These are phyloP conservation scores for Geosmithia putterillii DNA, from an alignment of 2,329 filamentous ascomycete species.

Conservation along the genomic window DNA sequence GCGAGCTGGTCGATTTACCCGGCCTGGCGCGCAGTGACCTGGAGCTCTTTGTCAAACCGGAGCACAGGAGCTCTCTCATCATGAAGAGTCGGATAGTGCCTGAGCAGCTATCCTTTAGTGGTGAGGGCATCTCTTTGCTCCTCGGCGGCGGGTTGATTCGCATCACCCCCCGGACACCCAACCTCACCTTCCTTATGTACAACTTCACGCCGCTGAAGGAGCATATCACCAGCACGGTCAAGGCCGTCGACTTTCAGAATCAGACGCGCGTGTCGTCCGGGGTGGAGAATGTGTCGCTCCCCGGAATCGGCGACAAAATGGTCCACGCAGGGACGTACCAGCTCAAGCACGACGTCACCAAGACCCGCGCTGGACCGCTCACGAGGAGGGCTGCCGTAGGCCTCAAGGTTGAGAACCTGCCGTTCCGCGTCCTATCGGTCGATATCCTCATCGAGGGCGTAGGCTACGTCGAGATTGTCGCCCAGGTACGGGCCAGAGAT, in stretches of 20 bases:
- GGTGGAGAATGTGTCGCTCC: conserved; percentile 50
- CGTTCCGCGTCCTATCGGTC: conserved; percentile 66
- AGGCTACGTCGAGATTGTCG: conserved; percentile 83
- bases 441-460: conserved; percentile 88
- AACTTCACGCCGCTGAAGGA: conserved; percentile 69
- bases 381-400: conserved; percentile 51
- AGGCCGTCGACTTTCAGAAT: conserved; percentile 62
- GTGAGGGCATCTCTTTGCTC: conserved; percentile 63
- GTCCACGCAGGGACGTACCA: conserved; percentile 61
- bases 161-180: conserved; percentile 58
- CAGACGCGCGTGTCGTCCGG: conserved; percentile 44
- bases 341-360: conserved; percentile 75
- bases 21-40: conserved; percentile 67
- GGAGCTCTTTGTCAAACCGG: conserved; percentile 55
- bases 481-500: conserved; percentile 59
- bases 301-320: conserved; percentile 45
- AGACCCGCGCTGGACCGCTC: conserved; percentile 60
- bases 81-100: conserved; percentile 70
- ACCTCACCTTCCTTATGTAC: conserved; percentile 63
- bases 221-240: conserved; percentile 69
- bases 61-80: conserved; percentile 54
- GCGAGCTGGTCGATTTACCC: conserved; percentile 87
- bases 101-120: conserved; percentile 57
- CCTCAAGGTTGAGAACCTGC: conserved; percentile 54
- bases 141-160: conserved; percentile 71